phyloP scores from a whole-genome alignment of 23 red algal genomes.

The Gracilaria gracilis region DNA sequence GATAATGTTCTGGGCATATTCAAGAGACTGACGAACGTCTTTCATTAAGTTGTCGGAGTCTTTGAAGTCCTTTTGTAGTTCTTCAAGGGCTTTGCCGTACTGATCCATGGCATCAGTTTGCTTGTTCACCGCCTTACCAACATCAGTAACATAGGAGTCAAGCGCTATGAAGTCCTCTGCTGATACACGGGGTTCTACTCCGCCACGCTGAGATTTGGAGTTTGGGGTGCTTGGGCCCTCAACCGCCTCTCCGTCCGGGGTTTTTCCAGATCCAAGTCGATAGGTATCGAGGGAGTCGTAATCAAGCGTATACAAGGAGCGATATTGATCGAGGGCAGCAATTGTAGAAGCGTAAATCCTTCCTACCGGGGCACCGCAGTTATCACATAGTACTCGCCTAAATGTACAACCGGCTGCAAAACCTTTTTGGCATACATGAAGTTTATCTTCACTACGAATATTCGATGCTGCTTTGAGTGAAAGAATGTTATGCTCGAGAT shows the following conservation, averaged over 20 bases:
- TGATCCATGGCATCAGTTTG: slow-evolving; percentile 33
- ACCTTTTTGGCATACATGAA: slow-evolving; percentile 35
- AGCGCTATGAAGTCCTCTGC: slow-evolving; percentile 28
- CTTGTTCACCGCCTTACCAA: slow-evolving; percentile 45
- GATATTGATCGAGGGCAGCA: slow-evolving; percentile 42
- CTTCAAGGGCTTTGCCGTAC: slow-evolving; percentile 35
- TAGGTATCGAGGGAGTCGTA: slow-evolving; percentile 36
- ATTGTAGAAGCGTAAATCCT: slow-evolving; percentile 42
- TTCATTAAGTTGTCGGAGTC: slow-evolving; percentile 27
- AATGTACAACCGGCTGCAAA: slow-evolving; percentile 53
- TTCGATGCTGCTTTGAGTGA: slow-evolving; percentile 32
- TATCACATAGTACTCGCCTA: slow-evolving; percentile 15
- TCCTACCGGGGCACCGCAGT: slow-evolving; percentile 31
- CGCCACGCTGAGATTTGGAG: neutral
- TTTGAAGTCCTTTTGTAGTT: slow-evolving; percentile 11
- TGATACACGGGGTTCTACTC: slow-evolving; percentile 7
- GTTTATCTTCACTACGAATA: slow-evolving; percentile 16
- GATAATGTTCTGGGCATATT: slow-evolving; percentile 63
- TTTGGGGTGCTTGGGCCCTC: neutral
- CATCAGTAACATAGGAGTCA: slow-evolving; percentile 38
- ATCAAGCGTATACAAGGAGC: slow-evolving; percentile 46
- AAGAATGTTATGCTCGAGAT: slow-evolving; percentile 38
- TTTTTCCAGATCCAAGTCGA: slow-evolving; percentile 49
- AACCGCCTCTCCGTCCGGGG: slow-evolving; percentile 13
- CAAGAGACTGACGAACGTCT: slow-evolving; percentile 34